Percentiles rank a stretch among this genome's conserved stretches.
Conservation (phyloP, 106 monocot species). For the Cymbidium sinense region DNA sequence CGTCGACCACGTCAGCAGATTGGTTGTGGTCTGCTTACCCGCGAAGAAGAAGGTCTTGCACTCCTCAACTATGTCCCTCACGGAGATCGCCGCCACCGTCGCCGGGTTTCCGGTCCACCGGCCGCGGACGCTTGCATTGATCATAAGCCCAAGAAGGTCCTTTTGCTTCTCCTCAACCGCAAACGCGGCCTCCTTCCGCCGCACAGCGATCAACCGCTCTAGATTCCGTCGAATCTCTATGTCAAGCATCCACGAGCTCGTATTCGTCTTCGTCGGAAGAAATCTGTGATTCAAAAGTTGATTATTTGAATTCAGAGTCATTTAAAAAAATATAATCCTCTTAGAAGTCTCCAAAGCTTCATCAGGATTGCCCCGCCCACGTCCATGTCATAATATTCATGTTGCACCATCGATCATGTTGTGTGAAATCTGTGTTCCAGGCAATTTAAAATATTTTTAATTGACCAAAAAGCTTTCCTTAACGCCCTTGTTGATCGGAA, state of each 20-base stretch:
- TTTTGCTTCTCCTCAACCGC: constrained; percentile 9
- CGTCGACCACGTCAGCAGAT: constrained; percentile 73
- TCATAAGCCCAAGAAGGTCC: constrained; percentile 62
- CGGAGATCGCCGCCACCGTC: constrained; percentile 12
- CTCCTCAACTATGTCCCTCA: constrained; percentile 68
- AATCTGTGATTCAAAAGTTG: constrained; percentile 29
- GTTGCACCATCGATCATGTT: no score
- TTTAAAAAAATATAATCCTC: no score
- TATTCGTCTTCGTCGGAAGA: constrained; percentile 57
- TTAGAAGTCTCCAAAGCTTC: no score
- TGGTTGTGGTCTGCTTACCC: constrained; percentile 77
- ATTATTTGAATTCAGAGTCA: not conserved
- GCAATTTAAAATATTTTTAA: no score
- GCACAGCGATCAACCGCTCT: constrained; percentile 32
- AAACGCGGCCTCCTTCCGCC: constrained; percentile 12
- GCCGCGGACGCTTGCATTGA: constrained; percentile 15
- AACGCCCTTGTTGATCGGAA: no score
- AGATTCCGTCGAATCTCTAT: constrained; percentile 43
- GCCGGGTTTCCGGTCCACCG: not conserved
- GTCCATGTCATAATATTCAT: no score
- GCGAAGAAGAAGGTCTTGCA: constrained; percentile 96
- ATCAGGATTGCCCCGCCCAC: no score
- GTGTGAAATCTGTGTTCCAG: no score
- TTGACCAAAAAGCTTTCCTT: no score
- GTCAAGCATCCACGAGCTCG: constrained; percentile 51